phyloP scores from a whole-genome alignment of 2,329 filamentous ascomycete genomes.

The Cladophialophora psammophila region DNA sequence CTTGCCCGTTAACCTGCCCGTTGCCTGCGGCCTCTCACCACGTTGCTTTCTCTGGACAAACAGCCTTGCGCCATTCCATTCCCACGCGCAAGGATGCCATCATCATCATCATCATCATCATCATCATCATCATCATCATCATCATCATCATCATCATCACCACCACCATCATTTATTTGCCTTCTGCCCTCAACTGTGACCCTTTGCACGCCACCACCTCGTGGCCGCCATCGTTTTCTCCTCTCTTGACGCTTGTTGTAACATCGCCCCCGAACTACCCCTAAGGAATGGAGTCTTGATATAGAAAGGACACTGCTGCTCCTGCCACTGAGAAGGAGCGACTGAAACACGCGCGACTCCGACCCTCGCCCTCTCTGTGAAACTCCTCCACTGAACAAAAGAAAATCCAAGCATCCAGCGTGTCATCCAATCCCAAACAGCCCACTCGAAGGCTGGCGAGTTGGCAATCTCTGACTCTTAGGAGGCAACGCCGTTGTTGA shows the following conservation, averaged over 20 bases:
- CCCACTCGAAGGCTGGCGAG: constrained; percentile 16
- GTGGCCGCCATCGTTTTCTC: constrained; percentile 2
- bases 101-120: not conserved
- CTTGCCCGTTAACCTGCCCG: not conserved
- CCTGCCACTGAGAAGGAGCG: constrained; percentile 1
- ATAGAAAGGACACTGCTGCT: constrained; percentile 1
- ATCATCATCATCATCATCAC: not conserved
- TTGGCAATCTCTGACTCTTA: constrained; percentile 13
- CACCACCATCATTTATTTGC: not conserved
- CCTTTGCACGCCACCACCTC: constrained; percentile 1
- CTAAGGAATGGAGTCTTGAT: not conserved
- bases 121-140: constrained; percentile 1
- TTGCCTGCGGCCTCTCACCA: not conserved
- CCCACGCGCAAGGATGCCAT: not conserved
- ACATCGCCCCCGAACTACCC: not conserved
- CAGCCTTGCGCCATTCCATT: constrained; percentile 19
- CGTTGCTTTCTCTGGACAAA: not conserved
- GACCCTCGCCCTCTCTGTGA: constrained; percentile 1
- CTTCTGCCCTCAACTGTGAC: not conserved
- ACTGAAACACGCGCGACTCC: constrained; percentile 15
- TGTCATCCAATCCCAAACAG: constrained; percentile 28
- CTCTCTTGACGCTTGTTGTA: not conserved
- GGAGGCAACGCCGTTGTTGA: constrained; percentile 16
- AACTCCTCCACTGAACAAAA: constrained; percentile 13
- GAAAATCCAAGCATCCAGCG: constrained; percentile 18